Evolutionary conservation across 1,139 yeast genomes (phyloP).

Genomic region (Yamadazyma siamensis): DNA sequence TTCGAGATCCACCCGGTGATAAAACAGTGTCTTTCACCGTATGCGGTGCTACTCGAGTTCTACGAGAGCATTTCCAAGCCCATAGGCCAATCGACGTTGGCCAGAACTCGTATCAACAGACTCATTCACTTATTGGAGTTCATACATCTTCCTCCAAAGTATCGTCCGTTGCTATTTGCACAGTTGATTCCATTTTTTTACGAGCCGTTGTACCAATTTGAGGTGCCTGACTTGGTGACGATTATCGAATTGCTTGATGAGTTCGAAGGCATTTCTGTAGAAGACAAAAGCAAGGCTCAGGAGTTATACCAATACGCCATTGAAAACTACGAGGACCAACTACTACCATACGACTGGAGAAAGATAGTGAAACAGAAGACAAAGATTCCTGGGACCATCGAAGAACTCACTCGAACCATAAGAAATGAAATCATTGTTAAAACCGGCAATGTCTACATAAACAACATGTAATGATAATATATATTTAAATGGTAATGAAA

Average conservation of each 20-base stretch:
- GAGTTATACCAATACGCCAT: conserved; percentile 31
- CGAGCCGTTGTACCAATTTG: conserved; percentile 22
- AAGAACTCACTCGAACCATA: conserved; percentile 23
- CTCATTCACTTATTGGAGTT: conserved; percentile 59
- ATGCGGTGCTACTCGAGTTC: conserved; percentile 60
- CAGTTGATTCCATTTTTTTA: conserved; percentile 46
- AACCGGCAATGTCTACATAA: conserved; percentile 40
- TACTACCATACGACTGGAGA: conserved; percentile 28
- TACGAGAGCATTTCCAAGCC: conserved; percentile 33
- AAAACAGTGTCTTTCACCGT: conserved; percentile 69
- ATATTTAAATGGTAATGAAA: conserved; percentile 3
- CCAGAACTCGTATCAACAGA: conserved; percentile 21
- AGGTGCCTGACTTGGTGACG: conserved; percentile 43
- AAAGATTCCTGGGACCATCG: conserved; percentile 23
- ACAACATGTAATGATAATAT: conserved; percentile 6
- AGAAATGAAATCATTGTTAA: conserved; percentile 33
- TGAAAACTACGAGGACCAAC: conserved; percentile 9
- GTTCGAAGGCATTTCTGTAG: conserved; percentile 31
- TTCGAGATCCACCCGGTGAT: conserved; percentile 52
- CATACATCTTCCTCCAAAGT: conserved; percentile 61
- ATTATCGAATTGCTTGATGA: conserved; percentile 48
- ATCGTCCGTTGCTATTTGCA: conserved; percentile 47
- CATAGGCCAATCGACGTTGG: conserved; percentile 19
- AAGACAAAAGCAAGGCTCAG: conserved; percentile 29
- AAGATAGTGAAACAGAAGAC: conserved; percentile 7